These are phyloP conservation scores for Saccharomyces jurei DNA, from an alignment of 805 yeast genomes.

Conservation along the genomic window DNA sequence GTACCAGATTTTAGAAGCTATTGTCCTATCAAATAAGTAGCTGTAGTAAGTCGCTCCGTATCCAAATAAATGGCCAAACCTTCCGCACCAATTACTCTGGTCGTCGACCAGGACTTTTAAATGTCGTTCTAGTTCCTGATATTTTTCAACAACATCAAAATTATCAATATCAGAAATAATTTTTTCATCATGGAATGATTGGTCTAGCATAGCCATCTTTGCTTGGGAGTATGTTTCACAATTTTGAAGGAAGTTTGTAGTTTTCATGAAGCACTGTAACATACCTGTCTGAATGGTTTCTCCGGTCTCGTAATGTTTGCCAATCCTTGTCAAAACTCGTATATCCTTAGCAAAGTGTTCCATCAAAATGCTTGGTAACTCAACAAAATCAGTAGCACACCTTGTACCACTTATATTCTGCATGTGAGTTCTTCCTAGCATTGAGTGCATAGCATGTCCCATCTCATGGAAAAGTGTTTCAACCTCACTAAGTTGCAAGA, in stretches of 20 bases:
- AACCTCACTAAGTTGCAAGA: slow-evolving; percentile 67
- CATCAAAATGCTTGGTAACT: slow-evolving; percentile 92
- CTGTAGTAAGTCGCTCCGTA: slow-evolving; percentile 94
- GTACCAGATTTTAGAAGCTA: slow-evolving; percentile 79
- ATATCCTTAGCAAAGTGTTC: slow-evolving; percentile 84
- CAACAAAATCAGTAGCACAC: slow-evolving; percentile 94
- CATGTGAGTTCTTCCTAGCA: slow-evolving; percentile 83
- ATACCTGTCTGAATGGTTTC: slow-evolving; percentile 46
- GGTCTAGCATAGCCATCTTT: slow-evolving; percentile 85
- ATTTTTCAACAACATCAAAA: slow-evolving; percentile 53
- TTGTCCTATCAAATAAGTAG: slow-evolving; percentile 83
- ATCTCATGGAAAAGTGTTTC: slow-evolving; percentile 95
- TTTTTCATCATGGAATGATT: slow-evolving; percentile 49
- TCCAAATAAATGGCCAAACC: slow-evolving; percentile 85
- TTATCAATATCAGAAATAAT: slow-evolving; percentile 32
- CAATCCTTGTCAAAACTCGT: slow-evolving; percentile 64
- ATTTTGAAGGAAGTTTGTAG: slow-evolving; percentile 46
- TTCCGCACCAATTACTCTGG: slow-evolving; percentile 83
- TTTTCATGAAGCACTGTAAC: slow-evolving; percentile 44
- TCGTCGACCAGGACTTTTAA: slow-evolving; percentile 58
- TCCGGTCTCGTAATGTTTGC: slow-evolving; percentile 58
- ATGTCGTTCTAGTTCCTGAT: slow-evolving; percentile 55
- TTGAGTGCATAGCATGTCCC: slow-evolving; percentile 98
- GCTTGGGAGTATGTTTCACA: slow-evolving; percentile 82
- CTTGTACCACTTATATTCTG: slow-evolving; percentile 94